Evolutionary conservation across 2,329 filamentous ascomycete genomes (phyloP), one percentile per base, ranked within the genome.

Genomic region (Scedosporium minutisporum): DNA sequence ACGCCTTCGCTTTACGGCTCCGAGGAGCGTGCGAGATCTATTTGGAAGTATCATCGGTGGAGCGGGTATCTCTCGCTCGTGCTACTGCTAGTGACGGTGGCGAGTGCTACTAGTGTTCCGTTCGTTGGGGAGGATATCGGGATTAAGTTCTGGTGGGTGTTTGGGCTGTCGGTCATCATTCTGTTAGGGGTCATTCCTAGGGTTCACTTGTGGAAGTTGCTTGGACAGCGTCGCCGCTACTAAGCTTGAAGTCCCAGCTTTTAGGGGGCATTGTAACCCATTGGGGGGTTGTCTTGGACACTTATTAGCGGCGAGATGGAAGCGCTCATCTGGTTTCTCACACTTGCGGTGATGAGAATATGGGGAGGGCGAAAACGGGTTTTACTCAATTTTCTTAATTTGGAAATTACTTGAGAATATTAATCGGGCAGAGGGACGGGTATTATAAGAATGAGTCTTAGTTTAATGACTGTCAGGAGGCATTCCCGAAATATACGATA

Each of bases 1-100:
- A 78, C 84, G 2, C 93, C 93, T 0, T 71, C 71, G 0, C 69
- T 96, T 1, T 96, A 93, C 69, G 93, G 93, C 4, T 86, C 90
- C 63, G 86, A 88, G 65, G 87, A 90, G 27, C 86, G 86, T 3
- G 93, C 92, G 21, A 96, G 93, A 81, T 80, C 80, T 25, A 73
- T 96, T 51, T 97, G 93, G 81, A 97, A 96, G 76, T 96, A 93
- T 69, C 95, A 97, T 73, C 85, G 93, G 33, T 76, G 83, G 62
- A 82, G 80, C 23, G 95, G 93, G 2, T 97, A 99, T 71, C 67
- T 85, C 6, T 77, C 93, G 64, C 76, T 93, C 62, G 70, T 87
- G 60, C 69, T 96, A 68, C 80, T 93, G 65, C 75, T 96, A 65
- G 85, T 84, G 9, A 95, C 93, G 0, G 82, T 96, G 46, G 78